Base-by-base conservation (phyloP, 2,329 filamentous ascomycete genomes). In the Pseudogymnoascus verrucosus region DNA sequence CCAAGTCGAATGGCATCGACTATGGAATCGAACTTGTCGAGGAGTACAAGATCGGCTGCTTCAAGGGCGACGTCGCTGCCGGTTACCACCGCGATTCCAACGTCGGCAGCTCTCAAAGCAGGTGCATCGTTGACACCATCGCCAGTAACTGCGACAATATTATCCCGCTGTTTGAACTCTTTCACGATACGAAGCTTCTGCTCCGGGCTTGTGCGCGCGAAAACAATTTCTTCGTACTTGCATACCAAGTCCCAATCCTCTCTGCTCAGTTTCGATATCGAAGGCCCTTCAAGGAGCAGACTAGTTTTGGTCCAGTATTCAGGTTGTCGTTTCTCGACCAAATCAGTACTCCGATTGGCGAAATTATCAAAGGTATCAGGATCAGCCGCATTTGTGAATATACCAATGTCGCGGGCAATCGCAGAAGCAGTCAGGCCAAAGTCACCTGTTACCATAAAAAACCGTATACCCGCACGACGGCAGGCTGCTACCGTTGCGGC, bases 371-470 rank as follows among this genome's bases (percentile, higher is more conserved):
- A 74, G 1, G 78, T 78, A 64, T 80, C 79, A 1, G 67, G n/a
- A 47, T 47, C 42, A 12, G 19, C 42, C 1, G 64, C 60, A 40
- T 66, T 67, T 8, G 79, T 87, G 62, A 91, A 80, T 69, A 91
- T 91, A 5, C 88, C 86, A 65, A 87, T 89, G 60, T 90, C 83
- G 3, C 82, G 79, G 0, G 88, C 88, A 66, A 91, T 91, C 1
- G 88, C 86, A 62, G 84, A 79, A 0, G 89, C 89, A 0, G 89
- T 92, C 16, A 91, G 80, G 40, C 86, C 86, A 71, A 89, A 91
- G 70, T 92, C 89, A 3, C 89, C 89, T 1, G 89, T 92, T 65
- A 83, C 89, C 89, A 92, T 92, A 73, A 89, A 87, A 40, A 91
- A 84, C 12, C 86, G 80, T 62, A 92, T 88, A 1, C 87, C 87